Evolutionary conservation across 768 basidiomycete genomes (phyloP), one percentile per base, ranked within the genome.

Genomic region (Fomitopsis serialis): DNA sequence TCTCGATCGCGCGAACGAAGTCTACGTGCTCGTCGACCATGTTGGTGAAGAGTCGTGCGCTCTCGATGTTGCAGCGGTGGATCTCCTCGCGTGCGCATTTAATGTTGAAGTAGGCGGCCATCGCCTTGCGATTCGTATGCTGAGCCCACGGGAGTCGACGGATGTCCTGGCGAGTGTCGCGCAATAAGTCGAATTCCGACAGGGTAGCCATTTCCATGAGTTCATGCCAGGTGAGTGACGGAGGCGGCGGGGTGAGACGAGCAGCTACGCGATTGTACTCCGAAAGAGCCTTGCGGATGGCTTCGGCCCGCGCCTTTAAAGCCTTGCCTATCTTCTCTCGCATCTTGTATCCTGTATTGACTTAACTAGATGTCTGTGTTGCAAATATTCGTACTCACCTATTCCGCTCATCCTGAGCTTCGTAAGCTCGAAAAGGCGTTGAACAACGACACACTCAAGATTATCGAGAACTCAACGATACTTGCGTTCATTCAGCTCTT

Each of bases 121-220:
- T 67, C 0, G 64, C 60, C 55, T 61, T 54, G 17, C 65, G 42
- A 53, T 78, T 77, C 64, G 77, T 70, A 15, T 74, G 61, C 3
- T 65, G 24, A 0, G 69, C 66, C 72, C 72, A 74, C 2, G 54
- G 56, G 25, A 60, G 49, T 0, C 52, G 17, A 2, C 55, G 63
- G 35, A 75, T 59, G 32, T 73, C 64, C 1, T 63, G 55, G 1
- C 63, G 58, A 0, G 69, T 61, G n/a, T 68, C 63, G 3, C 64
- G 64, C 2, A 74, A 58, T 1, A 73, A 56, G 36, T 62, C 59
- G 48, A 74, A 74, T 12, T 74, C 60, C 3, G 53, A 54, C 1
- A 65, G 49, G 5, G 55, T 49, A 1, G 36, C 44, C 48, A 60
- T 53, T 0, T 56, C 55, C 19, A 61, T 25, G n/a, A 61, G 25